Evolutionary conservation across 306 rosid genomes (phyloP).

Genomic region (Pterocarpus macrocarpus): DNA sequence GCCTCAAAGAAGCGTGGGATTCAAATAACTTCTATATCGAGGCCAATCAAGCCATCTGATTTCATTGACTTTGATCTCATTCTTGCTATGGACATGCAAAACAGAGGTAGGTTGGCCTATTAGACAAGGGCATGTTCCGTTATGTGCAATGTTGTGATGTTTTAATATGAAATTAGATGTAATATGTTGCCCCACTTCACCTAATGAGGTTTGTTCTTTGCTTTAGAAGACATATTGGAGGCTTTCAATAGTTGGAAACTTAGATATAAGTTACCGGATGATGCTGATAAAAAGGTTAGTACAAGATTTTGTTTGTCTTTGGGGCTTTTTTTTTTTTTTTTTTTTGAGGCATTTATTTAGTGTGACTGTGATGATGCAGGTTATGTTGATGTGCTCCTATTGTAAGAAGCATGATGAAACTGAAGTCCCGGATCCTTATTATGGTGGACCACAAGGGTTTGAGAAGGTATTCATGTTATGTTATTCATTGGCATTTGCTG

Average conservation of each 20-base stretch:
- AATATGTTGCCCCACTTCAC: slow-evolving; percentile 12
- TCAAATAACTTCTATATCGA: slow-evolving; percentile 78
- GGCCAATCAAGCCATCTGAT: slow-evolving; percentile 86
- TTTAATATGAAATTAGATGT: background rate
- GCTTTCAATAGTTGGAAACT: slow-evolving; percentile 75
- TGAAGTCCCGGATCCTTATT: slow-evolving; percentile 96
- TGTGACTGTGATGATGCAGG: slow-evolving; percentile 56
- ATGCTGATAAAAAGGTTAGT: slow-evolving; percentile 77
- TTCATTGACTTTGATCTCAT: slow-evolving; percentile 85
- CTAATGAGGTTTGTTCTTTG: slow-evolving; percentile 46
- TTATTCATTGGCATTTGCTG: slow-evolving; percentile 10
- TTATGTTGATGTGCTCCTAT: slow-evolving; percentile 89
- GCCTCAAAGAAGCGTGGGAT: slow-evolving; percentile 88
- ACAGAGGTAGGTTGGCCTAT: slow-evolving; percentile 61
- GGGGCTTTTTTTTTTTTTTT: slow-evolving; percentile 1
- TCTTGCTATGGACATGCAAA: slow-evolving; percentile 92
- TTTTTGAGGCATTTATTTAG: background rate
- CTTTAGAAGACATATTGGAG: slow-evolving; percentile 76
- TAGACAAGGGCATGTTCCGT: slow-evolving; percentile 18
- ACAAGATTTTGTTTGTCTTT: slow-evolving; percentile 5
- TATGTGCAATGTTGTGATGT: slow-evolving; percentile 6
- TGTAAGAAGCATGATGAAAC: slow-evolving; percentile 79
- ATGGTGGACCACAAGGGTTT: slow-evolving; percentile 88
- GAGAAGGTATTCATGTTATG: slow-evolving; percentile 72
- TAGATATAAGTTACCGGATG: slow-evolving; percentile 70